Evolutionary conservation across 805 yeast genomes (phyloP).

Genomic region (Ogataea nakhonphanomensis): DNA sequence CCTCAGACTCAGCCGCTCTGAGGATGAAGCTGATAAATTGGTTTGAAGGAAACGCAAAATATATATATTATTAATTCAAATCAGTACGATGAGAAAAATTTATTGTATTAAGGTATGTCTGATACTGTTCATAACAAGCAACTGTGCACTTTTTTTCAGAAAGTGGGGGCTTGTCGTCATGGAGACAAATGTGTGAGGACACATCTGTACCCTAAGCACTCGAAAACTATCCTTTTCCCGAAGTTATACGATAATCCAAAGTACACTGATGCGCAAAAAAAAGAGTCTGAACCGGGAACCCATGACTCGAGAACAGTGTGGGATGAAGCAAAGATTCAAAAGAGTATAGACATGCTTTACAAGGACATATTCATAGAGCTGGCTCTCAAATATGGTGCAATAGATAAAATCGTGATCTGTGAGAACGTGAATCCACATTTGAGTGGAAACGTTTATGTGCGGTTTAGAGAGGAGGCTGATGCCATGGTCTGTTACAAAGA

Average conservation of each 20-base stretch:
- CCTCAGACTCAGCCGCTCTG: conserved; percentile 17
- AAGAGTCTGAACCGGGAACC: conserved; percentile 22
- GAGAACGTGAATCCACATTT: conserved; percentile 81
- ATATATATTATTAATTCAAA: too few relatives aligned
- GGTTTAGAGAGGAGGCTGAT: conserved; percentile 49
- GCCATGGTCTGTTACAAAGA: conserved; percentile 59
- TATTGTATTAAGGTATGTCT: not conserved
- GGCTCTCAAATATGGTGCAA: conserved; percentile 42
- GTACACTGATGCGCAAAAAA: conserved; percentile 32
- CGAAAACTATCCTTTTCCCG: conserved; percentile 62
- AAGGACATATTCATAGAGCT: conserved; percentile 70
- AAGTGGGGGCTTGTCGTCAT: conserved; percentile 91
- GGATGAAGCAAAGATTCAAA: conserved; percentile 36
- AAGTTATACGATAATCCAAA: conserved; percentile 65
- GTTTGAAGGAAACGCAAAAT: conserved; percentile 9
- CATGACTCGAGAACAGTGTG: not conserved
- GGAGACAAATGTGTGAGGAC: conserved; percentile 81
- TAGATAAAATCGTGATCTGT: conserved; percentile 68
- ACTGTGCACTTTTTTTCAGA: conserved; percentile 52
- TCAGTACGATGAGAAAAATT: not conserved
- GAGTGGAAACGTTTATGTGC: conserved; percentile 80
- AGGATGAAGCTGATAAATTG: conserved; percentile 28
- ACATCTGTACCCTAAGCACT: conserved; percentile 62
- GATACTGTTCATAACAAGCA: conserved; percentile 12
- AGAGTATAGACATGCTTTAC: conserved; percentile 57